Conservation (phyloP, 108 stramenopile species). For the Craspedostauros australis region DNA sequence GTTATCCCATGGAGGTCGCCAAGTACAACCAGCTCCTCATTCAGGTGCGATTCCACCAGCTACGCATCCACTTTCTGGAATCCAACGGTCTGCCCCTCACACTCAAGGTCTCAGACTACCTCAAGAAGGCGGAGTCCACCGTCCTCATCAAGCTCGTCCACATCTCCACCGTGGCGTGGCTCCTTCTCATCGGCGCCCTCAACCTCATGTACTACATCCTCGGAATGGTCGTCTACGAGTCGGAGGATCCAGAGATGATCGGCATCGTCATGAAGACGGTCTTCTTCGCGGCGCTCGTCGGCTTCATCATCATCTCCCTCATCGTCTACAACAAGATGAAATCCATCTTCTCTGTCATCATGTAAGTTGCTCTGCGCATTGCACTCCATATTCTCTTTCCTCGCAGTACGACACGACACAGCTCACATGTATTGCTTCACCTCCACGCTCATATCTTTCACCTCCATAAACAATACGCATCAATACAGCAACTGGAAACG, state of each 20-base stretch:
- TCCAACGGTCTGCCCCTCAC: constrained; percentile 60
- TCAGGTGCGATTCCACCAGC: constrained; percentile 79
- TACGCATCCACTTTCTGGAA: constrained; percentile 76
- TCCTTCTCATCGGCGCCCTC: constrained; percentile 49
- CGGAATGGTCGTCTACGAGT: constrained; percentile 44
- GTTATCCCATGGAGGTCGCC: constrained; percentile 23
- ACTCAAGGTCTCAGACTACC: constrained; percentile 74
- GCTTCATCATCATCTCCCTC: constrained; percentile 33
- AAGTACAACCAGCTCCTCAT: constrained; percentile 52
- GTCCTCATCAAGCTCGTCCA: constrained; percentile 70
- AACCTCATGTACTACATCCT: constrained; percentile 60
- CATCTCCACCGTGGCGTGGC: constrained; percentile 64
- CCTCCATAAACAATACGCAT: not conserved
- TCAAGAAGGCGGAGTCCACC: constrained; percentile 51
- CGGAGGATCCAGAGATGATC: constrained; percentile 15
- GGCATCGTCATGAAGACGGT: constrained; percentile 26
- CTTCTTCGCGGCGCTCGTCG: constrained; percentile 26
- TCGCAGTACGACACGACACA: not conserved
- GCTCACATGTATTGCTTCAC: not conserved
- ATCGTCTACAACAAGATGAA: constrained; percentile 31
- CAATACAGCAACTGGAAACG: not conserved
- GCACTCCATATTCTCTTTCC: too few species aligned
- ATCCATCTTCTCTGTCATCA: constrained; percentile 32
- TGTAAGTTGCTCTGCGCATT: constrained; percentile 20
- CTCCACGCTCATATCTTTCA: too few species aligned